Base-by-base conservation (phyloP, 176 grass and related monocot genomes). In the barley (Hordeum vulgare) region DNA sequence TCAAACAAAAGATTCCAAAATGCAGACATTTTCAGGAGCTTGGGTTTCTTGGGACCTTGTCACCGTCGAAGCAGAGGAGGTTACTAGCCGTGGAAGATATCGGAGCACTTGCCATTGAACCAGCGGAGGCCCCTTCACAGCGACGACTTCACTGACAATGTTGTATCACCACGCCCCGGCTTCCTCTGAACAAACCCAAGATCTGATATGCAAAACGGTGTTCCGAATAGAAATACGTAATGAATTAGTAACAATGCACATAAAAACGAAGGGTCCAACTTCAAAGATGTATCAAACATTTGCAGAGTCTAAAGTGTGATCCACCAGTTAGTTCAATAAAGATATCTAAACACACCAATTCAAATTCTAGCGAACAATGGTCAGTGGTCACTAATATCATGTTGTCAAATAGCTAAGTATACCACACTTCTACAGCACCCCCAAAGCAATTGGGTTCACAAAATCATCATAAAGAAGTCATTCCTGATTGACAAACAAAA, bases 71-170 rank as follows among this genome's bases (percentile, higher is more conserved):
- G 80, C 60, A 42, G 56, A 70, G 21, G 72, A 78, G 64, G 78
- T 86, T 88, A 97, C 87, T 87, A 90, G 68, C 85, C 85, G 68
- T 97, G 92, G 82, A 94, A 83, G 62, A 97, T 83, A 71, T 92
- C 85, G 44, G 91, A 90, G 89, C 94, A 97, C 75, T 90, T 94
- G 80, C 77, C 83, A 83, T 92, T 97, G 87, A 97, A 88, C 94
- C 94, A 97, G 24, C 79, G 87, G 39, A 92, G 68, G 10, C 94
- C 85, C 72, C 90, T 86, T 47, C 90, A 85, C 21, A 97, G 66
- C 6, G 94, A 97, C 11, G 87, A 64, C 83, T 92, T 97, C 74
- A 94, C 73, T 76, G 80, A 97, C 37, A 89, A n/a, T 80, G 95
- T 94, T 74, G 90, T 89, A 88, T n/a, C n/a, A n/a, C n/a, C n/a